These are phyloP conservation scores for Paecilomyces formosus DNA, from an alignment of 2,329 filamentous ascomycete species.

Conservation along the genomic window DNA sequence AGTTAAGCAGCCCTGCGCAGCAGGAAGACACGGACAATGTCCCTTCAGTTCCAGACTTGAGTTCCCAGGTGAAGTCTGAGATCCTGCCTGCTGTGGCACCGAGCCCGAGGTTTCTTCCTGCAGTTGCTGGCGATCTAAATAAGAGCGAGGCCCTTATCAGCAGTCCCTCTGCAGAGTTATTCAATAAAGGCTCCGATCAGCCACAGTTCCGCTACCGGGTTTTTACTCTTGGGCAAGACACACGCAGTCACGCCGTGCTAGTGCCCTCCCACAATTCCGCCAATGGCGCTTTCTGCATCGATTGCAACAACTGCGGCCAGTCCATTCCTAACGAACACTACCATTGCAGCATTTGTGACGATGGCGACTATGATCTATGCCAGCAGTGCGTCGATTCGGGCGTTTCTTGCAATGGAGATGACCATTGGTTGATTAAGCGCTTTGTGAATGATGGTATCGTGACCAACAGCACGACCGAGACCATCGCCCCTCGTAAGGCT, in stretches of 20 bases:
- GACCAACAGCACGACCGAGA: conserved; percentile 79
- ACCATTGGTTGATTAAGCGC: conserved; percentile 94
- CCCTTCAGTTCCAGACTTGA: background rate
- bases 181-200: conserved; percentile 2
- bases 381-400: conserved; percentile 67
- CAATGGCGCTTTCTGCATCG: conserved; percentile 64
- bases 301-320: conserved; percentile 83
- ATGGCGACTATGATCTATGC: conserved; percentile 93
- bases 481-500: conserved; percentile 56
- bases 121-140: conserved; percentile 33
- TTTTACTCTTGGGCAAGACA: conserved; percentile 20
- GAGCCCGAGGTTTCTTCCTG: conserved; percentile 7
- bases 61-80: background rate
- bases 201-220: conserved; percentile 16
- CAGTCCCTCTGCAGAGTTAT: conserved; percentile 5
- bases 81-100: background rate
- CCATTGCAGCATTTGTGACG: conserved; percentile 89
- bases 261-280: conserved; percentile 26
- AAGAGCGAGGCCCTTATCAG: conserved; percentile 4
- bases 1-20: conserved; percentile 5
- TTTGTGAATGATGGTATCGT: conserved; percentile 70
- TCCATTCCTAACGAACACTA: conserved; percentile 78
- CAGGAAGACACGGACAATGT: conserved; percentile 2
- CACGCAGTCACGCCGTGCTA: conserved; percentile 22
- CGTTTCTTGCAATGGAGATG: conserved; percentile 66